Percentiles rank a stretch among this genome's conserved stretches.
phyloP scores from a whole-genome alignment of 108 stramenopile species.

The Pseudonitzschia delicatissima region DNA sequence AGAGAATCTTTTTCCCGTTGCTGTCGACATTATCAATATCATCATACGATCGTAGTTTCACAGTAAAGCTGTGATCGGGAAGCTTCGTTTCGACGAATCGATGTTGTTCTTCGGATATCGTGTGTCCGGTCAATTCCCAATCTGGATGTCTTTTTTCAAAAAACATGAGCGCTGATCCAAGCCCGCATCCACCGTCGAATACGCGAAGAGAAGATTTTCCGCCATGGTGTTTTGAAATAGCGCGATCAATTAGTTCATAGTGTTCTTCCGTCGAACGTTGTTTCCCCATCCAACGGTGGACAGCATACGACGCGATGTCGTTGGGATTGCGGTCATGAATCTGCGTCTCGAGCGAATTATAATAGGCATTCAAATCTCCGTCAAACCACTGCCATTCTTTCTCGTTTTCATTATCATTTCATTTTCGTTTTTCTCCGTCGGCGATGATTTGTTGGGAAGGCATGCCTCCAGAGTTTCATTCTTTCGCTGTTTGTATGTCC shows the following conservation, averaged over 20 bases:
- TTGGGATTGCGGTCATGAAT: slow-evolving; percentile 42
- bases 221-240: slow-evolving; percentile 2
- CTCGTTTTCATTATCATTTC: not conserved
- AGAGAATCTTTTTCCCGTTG: slow-evolving; percentile 6
- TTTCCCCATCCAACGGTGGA: slow-evolving; percentile 58
- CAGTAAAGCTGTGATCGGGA: slow-evolving; percentile 46
- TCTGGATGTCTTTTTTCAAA: slow-evolving; percentile 39
- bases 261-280: slow-evolving; percentile 36
- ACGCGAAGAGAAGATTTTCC: slow-evolving; percentile 1
- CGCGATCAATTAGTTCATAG: slow-evolving; percentile 39
- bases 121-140: slow-evolving; percentile 46
- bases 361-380: slow-evolving; percentile 52
- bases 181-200: slow-evolving; percentile 54
- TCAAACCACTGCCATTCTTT: slow-evolving; percentile 51
- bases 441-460: not conserved
- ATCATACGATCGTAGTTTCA: slow-evolving; percentile 39
- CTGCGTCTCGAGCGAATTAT: slow-evolving; percentile 45
- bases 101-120: slow-evolving; percentile 48
- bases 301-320: slow-evolving; percentile 39
- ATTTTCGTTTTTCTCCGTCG: not conserved
- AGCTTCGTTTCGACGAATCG: slow-evolving; percentile 35
- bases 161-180: slow-evolving; percentile 55
- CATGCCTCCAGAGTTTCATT: slow-evolving; percentile 3
- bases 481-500: slow-evolving; percentile 11
- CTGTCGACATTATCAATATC: slow-evolving; percentile 11